Percentiles rank a stretch among this genome's conserved stretches.
phyloP scores from a whole-genome alignment of 2,329 filamentous ascomycete genomes.

The Dothistroma pini region DNA sequence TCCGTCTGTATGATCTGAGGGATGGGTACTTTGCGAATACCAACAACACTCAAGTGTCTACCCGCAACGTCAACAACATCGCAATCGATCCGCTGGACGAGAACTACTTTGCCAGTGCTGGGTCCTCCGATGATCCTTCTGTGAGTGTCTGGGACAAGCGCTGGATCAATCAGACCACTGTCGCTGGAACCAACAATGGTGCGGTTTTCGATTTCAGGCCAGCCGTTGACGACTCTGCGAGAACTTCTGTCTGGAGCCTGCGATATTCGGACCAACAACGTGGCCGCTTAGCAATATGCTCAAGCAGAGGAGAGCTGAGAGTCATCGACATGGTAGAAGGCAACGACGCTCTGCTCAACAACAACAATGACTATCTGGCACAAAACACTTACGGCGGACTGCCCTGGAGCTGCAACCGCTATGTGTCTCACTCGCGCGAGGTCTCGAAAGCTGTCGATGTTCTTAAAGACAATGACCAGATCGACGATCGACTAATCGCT shows the following conservation, averaged over 20 bases:
- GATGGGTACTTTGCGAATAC: conserved; percentile 25
- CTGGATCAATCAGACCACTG: conserved; percentile 34
- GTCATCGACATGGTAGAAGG: conserved; percentile 32
- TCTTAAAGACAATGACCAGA: conserved; percentile 41
- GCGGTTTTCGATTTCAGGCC: conserved; percentile 57
- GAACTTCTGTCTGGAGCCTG: conserved; percentile 58
- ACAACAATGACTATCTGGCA: conserved; percentile 22
- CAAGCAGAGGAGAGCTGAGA: conserved; percentile 58
- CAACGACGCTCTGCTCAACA: conserved; percentile 14
- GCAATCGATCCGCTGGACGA: conserved; percentile 75
- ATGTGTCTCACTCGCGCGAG: conserved; percentile 43
- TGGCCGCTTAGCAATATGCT: conserved; percentile 56
- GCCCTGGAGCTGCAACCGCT: conserved; percentile 43
- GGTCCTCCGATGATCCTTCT: conserved; percentile 66
- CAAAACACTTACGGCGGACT: conserved; percentile 31
- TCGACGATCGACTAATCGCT: conserved; percentile 51
- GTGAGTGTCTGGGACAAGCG: conserved; percentile 77
- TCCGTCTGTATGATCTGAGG: conserved; percentile 74
- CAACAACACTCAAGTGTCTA: conserved; percentile 45
- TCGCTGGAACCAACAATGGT: conserved; percentile 55
- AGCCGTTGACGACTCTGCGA: conserved; percentile 48
- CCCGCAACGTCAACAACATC: conserved; percentile 62
- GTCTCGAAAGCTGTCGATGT: conserved; percentile 47
- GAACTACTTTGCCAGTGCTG: conserved; percentile 79
- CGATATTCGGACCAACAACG: conserved; percentile 58